phyloP scores from a whole-genome alignment of 2,329 filamentous ascomycete genomes.

The Arachnomyces sp. region DNA sequence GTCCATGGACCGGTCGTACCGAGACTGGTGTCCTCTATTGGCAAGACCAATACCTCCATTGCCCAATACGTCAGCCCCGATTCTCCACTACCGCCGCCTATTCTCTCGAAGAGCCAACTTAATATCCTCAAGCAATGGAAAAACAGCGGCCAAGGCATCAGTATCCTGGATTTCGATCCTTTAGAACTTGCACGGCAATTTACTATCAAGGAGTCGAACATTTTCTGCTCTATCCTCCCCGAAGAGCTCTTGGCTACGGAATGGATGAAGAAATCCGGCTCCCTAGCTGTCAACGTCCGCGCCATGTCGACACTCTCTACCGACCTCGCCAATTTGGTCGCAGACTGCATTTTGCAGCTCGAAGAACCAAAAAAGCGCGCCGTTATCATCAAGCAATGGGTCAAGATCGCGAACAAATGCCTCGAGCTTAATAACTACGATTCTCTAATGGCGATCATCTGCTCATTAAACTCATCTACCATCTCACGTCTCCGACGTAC shows the following conservation, averaged over 20 bases:
- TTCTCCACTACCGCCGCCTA: constrained; percentile 59
- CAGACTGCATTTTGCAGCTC: constrained; percentile 80
- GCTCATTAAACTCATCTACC: constrained; percentile 83
- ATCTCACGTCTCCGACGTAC: constrained; percentile 81
- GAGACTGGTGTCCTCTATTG: constrained; percentile 73
- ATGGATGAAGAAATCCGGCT: constrained; percentile 83
- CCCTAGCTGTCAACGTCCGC: constrained; percentile 77
- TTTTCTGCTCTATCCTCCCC: constrained; percentile 86
- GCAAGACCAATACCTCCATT: constrained; percentile 73
- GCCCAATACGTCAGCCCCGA: constrained; percentile 63
- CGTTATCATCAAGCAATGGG: constrained; percentile 90
- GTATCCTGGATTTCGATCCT: constrained; percentile 82
- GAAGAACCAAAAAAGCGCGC: constrained; percentile 92
- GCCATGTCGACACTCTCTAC: constrained; percentile 90
- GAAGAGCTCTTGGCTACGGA: constrained; percentile 86
- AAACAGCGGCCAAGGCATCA: constrained; percentile 58
- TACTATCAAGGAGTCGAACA: constrained; percentile 80
- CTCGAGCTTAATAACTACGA: constrained; percentile 93
- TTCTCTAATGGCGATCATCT: constrained; percentile 92
- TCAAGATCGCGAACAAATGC: constrained; percentile 83
- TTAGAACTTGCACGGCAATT: constrained; percentile 86
- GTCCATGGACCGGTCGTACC: constrained; percentile 69
- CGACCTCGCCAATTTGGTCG: constrained; percentile 83
- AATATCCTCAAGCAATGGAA: constrained; percentile 66
- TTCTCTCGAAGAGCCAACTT: constrained; percentile 68